phyloP scores from a whole-genome alignment of 2,329 filamentous ascomycete species.

The Tricladium varicosporioides region DNA sequence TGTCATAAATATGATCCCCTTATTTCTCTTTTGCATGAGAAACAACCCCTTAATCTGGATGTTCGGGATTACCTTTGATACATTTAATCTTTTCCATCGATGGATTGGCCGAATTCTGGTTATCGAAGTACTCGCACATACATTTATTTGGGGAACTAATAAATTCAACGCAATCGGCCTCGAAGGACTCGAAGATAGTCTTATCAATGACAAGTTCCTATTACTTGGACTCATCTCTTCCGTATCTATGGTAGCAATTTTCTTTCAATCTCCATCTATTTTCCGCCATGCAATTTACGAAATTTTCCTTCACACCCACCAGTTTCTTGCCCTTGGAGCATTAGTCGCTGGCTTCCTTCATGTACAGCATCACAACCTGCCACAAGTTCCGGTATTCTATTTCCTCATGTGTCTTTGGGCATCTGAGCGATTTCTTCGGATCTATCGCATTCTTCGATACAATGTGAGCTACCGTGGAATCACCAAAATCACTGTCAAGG shows the following conservation, averaged over 20 bases:
- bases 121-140: slow-evolving; percentile 65
- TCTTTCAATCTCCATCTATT: slow-evolving; percentile 66
- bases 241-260: slow-evolving; percentile 39
- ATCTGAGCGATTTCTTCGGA: slow-evolving; percentile 58
- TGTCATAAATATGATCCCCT: slow-evolving; percentile 71
- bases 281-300: slow-evolving; percentile 77
- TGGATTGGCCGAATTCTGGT: slow-evolving; percentile 76
- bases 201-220: slow-evolving; percentile 37
- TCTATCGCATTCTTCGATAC: slow-evolving; percentile 51
- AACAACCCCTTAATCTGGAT: slow-evolving; percentile 74
- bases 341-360: slow-evolving; percentile 66
- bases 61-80: slow-evolving; percentile 73
- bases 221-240: slow-evolving; percentile 54
- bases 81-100: slow-evolving; percentile 74
- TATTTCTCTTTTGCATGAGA: slow-evolving; percentile 69
- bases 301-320: slow-evolving; percentile 69
- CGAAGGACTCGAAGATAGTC: slow-evolving; percentile 39
- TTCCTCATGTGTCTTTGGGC: slow-evolving; percentile 62
- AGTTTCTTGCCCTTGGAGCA: slow-evolving; percentile 55
- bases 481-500: slow-evolving; percentile 66
- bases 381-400: slow-evolving; percentile 57
- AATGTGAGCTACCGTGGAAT: slow-evolving; percentile 56
- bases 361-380: slow-evolving; percentile 49
- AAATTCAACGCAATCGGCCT: slow-evolving; percentile 45
- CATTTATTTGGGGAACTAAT: slow-evolving; percentile 54